Evolutionary conservation across 495 filamentous ascomycete genomes (phyloP).

Genomic region (Xylaria castorea): DNA sequence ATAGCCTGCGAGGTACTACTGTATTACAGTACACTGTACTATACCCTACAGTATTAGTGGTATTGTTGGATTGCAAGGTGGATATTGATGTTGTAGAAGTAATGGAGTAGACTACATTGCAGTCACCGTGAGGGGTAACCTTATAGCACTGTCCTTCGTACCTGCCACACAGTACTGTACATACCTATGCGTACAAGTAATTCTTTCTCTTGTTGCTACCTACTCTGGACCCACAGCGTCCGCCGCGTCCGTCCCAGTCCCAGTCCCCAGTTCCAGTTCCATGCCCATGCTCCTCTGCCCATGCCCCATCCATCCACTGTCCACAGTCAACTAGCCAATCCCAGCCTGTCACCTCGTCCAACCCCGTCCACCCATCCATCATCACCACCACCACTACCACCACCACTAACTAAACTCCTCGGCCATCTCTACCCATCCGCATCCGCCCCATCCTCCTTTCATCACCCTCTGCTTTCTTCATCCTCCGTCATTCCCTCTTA

Average conservation of each 20-base stretch:
- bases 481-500: constrained; percentile 33
- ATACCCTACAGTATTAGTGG: background rate
- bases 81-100: too few relatives aligned
- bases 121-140: too few relatives aligned
- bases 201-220: background rate
- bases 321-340: constrained; percentile 2
- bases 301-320: background rate
- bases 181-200: too few relatives aligned
- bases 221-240: background rate
- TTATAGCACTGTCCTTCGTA: too few relatives aligned
- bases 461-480: constrained; percentile 35
- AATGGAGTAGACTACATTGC: too few relatives aligned
- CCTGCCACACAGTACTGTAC: too few relatives aligned
- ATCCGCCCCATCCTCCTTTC: constrained; percentile 28
- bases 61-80: too few relatives aligned
- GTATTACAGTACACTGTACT: background rate
- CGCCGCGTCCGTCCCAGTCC: constrained; percentile 14
- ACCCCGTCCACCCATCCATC: constrained; percentile 3
- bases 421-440: constrained; percentile 10
- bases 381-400: background rate
- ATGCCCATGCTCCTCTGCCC: constrained; percentile 1
- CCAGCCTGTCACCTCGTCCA: background rate
- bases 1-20: background rate
- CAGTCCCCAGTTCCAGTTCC: background rate
- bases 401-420: constrained; percentile 13